phyloP scores from a whole-genome alignment of 805 yeast genomes.

The Sungouiozyma ichnusensis region DNA sequence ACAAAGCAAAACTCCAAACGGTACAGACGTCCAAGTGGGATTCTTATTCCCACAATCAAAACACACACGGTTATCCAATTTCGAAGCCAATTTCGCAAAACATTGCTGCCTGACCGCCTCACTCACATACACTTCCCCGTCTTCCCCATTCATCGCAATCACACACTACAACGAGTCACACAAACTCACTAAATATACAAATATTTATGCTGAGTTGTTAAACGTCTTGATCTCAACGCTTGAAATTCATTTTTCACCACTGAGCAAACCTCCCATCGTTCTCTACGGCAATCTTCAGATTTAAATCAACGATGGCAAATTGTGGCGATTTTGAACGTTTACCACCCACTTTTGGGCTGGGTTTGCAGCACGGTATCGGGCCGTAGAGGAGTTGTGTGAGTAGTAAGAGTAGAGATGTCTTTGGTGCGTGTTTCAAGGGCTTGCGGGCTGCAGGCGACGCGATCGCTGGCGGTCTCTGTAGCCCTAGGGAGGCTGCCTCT shows the following conservation, averaged over 20 bases:
- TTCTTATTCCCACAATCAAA: conserved; percentile 91
- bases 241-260: no score
- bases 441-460: not conserved
- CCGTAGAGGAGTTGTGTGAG: not conserved
- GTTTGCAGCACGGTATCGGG: no score
- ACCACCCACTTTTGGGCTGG: not conserved
- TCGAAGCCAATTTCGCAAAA: conserved; percentile 49
- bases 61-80: conserved; percentile 72
- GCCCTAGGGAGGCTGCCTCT: not conserved
- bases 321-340: not conserved
- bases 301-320: not conserved
- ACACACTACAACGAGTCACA: not conserved
- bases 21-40: conserved; percentile 98
- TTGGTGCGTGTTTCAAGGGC: not conserved
- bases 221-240: no score
- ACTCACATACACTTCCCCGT: conserved; percentile 37
- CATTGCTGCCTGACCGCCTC: conserved; percentile 60
- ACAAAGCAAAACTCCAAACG: conserved; percentile 88
- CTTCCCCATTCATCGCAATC: conserved; percentile 18
- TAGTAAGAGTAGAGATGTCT: not conserved
- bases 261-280: no score
- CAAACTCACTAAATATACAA: no score
- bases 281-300: no score
- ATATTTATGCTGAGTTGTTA: not conserved
- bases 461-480: not conserved